Base-by-base conservation (phyloP, 257 asterid species). In the Petunia secreta region DNA sequence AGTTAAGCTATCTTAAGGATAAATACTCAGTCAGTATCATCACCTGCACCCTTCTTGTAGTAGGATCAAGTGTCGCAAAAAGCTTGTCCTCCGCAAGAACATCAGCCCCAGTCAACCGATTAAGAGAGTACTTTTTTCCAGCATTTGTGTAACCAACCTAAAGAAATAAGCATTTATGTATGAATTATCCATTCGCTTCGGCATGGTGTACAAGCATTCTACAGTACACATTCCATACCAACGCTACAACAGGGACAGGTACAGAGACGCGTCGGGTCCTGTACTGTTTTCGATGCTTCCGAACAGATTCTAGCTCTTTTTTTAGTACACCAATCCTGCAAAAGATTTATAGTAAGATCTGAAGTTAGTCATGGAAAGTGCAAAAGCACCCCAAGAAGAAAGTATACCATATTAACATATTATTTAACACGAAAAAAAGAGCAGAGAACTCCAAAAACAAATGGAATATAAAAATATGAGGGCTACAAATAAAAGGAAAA, bases 141-240 rank as follows among this genome's bases (percentile, higher is more conserved):
- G 99, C 97, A 86, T 95, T 95, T 69, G 99, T 95, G 89, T 95
- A 95, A 63, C 99, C 98, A 87, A 93, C 98, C 99, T 95, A 88
- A 80, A 85, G 15, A 66, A 83, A 53, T 66, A 81, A 75, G 77
- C 66, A 77, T 43, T 43, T 54, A 75, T 38, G 34, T 44, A 39
- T 58, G 57, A 68, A 57, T 62, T 50, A 10, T 71, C 15, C 44
- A 46, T 62, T 50, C 76, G 43, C 39, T 48, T 5, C 50, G 64
- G 62, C 82, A 79, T 64, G 73, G 46, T 34, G 16, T 50, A 38
- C 55, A 37, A 50, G 38, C 8, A 79, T 41, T 8, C 63, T 50
- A 79, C 2, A 38, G 52, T 14, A 13, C 50, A 48, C 44, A 55
- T 84, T 80, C 75, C 93, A 73, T 85, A 95, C 99, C 99, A 95